Conservation (phyloP, 2,329 filamentous ascomycete species). For the Cladorrhinum sp. region DNA sequence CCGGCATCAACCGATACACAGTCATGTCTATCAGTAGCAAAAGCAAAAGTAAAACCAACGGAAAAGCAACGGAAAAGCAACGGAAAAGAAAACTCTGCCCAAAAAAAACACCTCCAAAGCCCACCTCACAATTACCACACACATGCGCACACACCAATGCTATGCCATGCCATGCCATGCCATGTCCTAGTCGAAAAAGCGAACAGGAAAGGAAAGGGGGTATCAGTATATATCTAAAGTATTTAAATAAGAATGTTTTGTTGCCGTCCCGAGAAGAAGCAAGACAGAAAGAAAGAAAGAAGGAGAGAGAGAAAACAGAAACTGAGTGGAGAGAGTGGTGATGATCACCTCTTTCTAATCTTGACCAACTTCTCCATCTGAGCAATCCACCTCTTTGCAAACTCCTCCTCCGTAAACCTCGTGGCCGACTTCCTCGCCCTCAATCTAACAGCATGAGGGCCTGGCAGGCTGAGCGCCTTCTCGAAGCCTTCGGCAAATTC, state of each 20-base stretch:
- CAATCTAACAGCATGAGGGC: conserved; percentile 70
- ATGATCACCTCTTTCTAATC: conserved; percentile 3
- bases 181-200: no score
- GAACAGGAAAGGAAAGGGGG: conserved; percentile 17
- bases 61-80: no score
- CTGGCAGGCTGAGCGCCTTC: conserved; percentile 67
- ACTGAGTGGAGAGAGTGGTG: not conserved
- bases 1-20: no score
- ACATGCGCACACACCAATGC: no score
- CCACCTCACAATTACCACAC: no score
- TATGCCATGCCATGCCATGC: no score
- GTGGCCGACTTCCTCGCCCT: conserved; percentile 75
- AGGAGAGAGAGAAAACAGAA: not conserved
- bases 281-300: not conserved
- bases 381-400: conserved; percentile 72
- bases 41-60: no score
- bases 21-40: no score
- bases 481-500: conserved; percentile 82
- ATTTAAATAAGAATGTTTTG: not conserved
- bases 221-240: conserved; percentile 23
- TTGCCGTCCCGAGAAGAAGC: not conserved
- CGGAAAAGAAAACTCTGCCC: no score
- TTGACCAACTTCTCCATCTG: conserved; percentile 70
- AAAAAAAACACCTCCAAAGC: no score
- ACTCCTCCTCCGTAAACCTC: conserved; percentile 85